Conservation (phyloP, 495 filamentous ascomycete species). For the Penicillium subrubescens region DNA sequence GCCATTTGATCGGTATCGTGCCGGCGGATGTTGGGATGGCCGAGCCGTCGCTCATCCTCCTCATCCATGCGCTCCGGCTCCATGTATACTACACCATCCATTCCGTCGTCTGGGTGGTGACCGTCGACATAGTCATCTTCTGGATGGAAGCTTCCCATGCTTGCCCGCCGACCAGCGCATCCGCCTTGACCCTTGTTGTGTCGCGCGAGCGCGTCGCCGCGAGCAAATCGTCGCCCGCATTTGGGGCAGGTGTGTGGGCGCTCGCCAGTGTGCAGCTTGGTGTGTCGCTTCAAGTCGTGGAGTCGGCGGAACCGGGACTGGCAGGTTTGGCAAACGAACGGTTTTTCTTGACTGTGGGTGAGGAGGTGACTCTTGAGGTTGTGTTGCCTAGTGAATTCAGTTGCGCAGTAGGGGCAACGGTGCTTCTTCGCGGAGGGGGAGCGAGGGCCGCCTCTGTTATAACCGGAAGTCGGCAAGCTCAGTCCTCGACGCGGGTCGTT, state of each 20-base stretch:
- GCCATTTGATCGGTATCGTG: constrained; percentile 55
- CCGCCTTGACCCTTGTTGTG: constrained; percentile 96
- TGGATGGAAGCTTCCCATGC: constrained; percentile 79
- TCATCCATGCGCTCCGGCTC: constrained; percentile 67
- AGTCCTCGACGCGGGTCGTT: constrained; percentile 63
- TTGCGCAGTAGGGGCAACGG: constrained; percentile 93
- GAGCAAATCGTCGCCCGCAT: constrained; percentile 91
- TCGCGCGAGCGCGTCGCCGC: constrained; percentile 90
- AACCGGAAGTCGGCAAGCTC: constrained; percentile 73
- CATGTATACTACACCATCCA: constrained; percentile 76
- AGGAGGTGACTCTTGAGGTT: constrained; percentile 99
- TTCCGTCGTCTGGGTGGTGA: constrained; percentile 60
- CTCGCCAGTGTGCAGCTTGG: constrained; percentile 95
- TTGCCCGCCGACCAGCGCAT: constrained; percentile 86
- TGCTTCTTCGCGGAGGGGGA: constrained; percentile 87
- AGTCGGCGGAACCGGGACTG: constrained; percentile 86
- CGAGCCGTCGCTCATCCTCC: constrained; percentile 59
- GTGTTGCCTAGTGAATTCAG: constrained; percentile 96
- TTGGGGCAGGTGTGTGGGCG: constrained; percentile 92
- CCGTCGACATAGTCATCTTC: constrained; percentile 73
- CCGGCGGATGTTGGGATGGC: constrained; percentile 72
- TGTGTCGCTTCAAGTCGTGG: constrained; percentile 95
- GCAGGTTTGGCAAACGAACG: constrained; percentile 87
- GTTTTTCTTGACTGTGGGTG: constrained; percentile 98
- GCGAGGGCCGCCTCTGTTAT: constrained; percentile 60